Evolutionary conservation across 306 rosid genomes (phyloP).

Genomic region (Quercus wislizeni): DNA sequence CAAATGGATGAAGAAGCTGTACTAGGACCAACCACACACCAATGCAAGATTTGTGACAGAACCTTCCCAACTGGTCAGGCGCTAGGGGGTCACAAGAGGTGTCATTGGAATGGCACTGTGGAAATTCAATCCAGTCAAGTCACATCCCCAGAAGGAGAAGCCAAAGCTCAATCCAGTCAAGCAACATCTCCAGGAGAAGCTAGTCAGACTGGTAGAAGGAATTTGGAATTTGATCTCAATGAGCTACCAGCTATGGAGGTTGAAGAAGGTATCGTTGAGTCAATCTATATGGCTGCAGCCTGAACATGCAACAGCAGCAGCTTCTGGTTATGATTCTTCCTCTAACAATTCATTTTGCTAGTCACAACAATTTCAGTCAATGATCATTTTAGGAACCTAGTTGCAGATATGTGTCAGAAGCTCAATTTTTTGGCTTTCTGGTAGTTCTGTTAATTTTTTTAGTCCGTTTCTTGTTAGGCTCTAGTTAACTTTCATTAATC

Average conservation of each 20-base stretch:
- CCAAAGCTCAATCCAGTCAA: background rate
- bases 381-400: background rate
- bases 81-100: conserved; percentile 31
- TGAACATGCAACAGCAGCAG: background rate
- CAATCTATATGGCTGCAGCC: background rate
- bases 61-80: conserved; percentile 22
- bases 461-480: background rate
- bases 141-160: background rate
- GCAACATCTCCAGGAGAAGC: background rate
- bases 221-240: conserved; percentile 47
- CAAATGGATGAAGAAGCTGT: background rate
- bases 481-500: background rate
- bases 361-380: background rate
- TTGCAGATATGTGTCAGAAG: background rate
- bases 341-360: conserved; percentile 10
- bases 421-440: background rate
- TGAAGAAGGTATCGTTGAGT: conserved; percentile 20
- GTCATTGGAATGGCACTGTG: conserved; percentile 13
- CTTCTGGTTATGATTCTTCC: conserved; percentile 14
- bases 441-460: background rate
- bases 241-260: conserved; percentile 36
- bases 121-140: conserved; percentile 13
- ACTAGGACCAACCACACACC: background rate
- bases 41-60: background rate
- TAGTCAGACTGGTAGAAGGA: background rate